A percentile compares a stretch with the other conserved stretches of the same genome.
These are phyloP conservation scores for Metahyphopichia silvanorum DNA, from an alignment of 805 yeast genomes.

Conservation along the genomic window DNA sequence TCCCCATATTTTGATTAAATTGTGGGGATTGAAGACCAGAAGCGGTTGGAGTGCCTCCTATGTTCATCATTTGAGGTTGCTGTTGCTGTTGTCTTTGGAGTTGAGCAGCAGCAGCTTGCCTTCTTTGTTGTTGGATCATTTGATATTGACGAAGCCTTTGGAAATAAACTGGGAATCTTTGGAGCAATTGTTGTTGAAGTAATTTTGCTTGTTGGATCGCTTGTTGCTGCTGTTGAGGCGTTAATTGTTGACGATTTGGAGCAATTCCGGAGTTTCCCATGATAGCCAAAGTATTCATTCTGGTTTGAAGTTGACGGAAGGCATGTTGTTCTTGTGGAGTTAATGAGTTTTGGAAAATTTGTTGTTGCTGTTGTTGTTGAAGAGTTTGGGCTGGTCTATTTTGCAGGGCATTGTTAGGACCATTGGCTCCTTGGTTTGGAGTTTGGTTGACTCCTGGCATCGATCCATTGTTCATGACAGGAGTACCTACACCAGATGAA, in stretches of 20 bases:
- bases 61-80: conserved; percentile 4
- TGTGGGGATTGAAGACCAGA: conserved; percentile 9
- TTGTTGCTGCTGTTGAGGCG: conserved; percentile 43
- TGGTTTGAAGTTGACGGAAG: conserved; percentile 37
- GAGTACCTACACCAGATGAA: conserved; percentile 11
- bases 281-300: conserved; percentile 36
- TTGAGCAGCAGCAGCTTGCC: conserved; percentile 8
- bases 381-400: conserved; percentile 13
- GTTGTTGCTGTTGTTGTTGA: conserved; percentile 43
- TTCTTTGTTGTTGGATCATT: conserved; percentile 23
- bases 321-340: conserved; percentile 40
- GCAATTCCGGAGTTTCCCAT: conserved; percentile 43
- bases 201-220: conserved; percentile 41
- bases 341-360: conserved; percentile 40
- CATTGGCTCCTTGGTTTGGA: conserved; percentile 9
- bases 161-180: conserved; percentile 34
- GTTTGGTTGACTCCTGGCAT: conserved; percentile 21
- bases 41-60: too few species aligned
- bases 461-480: conserved; percentile 12
- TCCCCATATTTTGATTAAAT: conserved; percentile 4
- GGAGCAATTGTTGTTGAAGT: conserved; percentile 34
- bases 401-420: conserved; percentile 5
- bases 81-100: conserved; percentile 10
- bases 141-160: conserved; percentile 37
- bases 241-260: conserved; percentile 39